phyloP scores from a whole-genome alignment of 1,139 yeast genomes.

The Suhomyces guaymorum region DNA sequence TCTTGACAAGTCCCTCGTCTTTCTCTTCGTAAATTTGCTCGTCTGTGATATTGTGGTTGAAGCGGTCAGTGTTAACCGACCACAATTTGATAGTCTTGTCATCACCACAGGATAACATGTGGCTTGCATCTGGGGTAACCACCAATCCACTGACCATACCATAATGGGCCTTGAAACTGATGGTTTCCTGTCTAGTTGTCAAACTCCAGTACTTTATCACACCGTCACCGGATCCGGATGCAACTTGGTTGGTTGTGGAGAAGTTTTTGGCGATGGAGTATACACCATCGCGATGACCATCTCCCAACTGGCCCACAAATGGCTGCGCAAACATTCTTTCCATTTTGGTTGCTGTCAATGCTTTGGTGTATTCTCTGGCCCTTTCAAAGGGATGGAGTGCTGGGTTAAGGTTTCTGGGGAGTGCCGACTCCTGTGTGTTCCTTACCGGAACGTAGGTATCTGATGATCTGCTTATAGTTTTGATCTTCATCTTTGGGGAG shows the following conservation, averaged over 20 bases:
- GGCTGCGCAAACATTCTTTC: slow-evolving; percentile 98
- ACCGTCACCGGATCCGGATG: slow-evolving; percentile 96
- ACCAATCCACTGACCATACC: slow-evolving; percentile 88
- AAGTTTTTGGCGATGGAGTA: slow-evolving; percentile 83
- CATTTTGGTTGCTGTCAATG: slow-evolving; percentile 90
- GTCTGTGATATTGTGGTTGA: slow-evolving; percentile 37
- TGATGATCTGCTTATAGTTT: slow-evolving; percentile 86
- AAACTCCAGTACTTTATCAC: slow-evolving; percentile 91
- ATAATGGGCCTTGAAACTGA: slow-evolving; percentile 83
- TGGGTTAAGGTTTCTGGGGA: slow-evolving; percentile 90
- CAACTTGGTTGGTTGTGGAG: slow-evolving; percentile 67
- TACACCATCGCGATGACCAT: slow-evolving; percentile 96
- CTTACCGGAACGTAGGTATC: slow-evolving; percentile 91
- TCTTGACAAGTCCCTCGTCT: slow-evolving; percentile 59
- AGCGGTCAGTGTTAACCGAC: slow-evolving; percentile 53
- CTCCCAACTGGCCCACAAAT: slow-evolving; percentile 90
- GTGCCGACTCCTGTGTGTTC: slow-evolving; percentile 82
- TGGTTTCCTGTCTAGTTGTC: slow-evolving; percentile 67
- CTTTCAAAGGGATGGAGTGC: slow-evolving; percentile 96
- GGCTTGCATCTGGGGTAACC: slow-evolving; percentile 66
- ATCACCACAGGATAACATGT: slow-evolving; percentile 81
- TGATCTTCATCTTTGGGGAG: slow-evolving; percentile 63
- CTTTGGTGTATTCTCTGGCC: slow-evolving; percentile 94
- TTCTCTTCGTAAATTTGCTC: slow-evolving; percentile 34
- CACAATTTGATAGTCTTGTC: slow-evolving; percentile 89